Conservation (phyloP, 164 flowering plant species). For the Chimonanthus salicifolius region DNA sequence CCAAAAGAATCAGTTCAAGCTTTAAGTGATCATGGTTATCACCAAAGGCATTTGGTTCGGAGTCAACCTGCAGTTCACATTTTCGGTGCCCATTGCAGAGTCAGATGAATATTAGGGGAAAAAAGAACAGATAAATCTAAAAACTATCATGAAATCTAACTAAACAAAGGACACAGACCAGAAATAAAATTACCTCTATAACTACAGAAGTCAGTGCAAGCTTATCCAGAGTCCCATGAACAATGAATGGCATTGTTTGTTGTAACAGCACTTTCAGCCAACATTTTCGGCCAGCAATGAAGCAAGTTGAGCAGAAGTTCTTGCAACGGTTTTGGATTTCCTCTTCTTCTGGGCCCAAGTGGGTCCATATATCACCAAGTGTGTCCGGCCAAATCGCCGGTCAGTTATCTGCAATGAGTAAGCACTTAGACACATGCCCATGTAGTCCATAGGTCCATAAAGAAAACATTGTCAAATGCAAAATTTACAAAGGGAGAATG, state of each 20-base stretch:
- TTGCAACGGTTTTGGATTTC: conserved; percentile 17
- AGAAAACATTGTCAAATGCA: background rate
- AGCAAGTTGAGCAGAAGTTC: background rate
- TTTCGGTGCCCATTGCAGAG: background rate
- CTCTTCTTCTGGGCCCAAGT: conserved; percentile 76
- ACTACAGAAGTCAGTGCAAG: background rate
- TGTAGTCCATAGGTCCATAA: background rate
- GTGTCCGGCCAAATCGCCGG: conserved; percentile 85
- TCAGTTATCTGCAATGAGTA: conserved; percentile 54
- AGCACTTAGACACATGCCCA: background rate
- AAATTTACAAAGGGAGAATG: too few species aligned
- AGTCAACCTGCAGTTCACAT: background rate
- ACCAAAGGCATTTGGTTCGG: background rate
- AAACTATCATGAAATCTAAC: background rate
- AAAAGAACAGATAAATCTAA: too few species aligned
- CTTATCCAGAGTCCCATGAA: background rate
- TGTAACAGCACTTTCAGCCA: background rate
- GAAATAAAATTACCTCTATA: background rate
- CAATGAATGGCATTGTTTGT: background rate
- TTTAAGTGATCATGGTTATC: background rate
- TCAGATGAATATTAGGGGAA: too few species aligned
- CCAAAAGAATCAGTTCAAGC: background rate
- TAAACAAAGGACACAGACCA: background rate
- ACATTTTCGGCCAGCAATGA: conserved; percentile 4
- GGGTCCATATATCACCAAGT: conserved; percentile 91